Base-by-base conservation (phyloP, 345 rosid genomes). In the Euphorbia lathyris region DNA sequence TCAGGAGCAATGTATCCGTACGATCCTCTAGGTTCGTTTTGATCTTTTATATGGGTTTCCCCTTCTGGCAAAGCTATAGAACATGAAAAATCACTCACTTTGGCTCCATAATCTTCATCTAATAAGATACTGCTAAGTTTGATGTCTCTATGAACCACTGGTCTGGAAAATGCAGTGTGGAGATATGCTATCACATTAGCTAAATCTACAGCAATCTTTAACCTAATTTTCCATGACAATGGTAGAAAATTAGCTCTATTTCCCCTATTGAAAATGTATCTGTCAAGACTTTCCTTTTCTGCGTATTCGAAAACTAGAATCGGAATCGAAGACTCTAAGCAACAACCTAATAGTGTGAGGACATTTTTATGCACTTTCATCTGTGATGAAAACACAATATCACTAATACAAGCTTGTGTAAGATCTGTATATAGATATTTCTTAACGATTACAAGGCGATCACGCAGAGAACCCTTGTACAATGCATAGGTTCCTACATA, bases 101-200 rank as follows among this genome's bases (percentile, higher is more conserved):
- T 74, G 63, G 75, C 43, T 14, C 1, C 25, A 29, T 3, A 22
- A 4, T 63, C 10, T 22, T 67, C 42, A 34, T 57, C 51, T 26
- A 74, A n/a, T 17, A 66, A 17, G n/a, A 74, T 66, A 58, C 10
- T 70, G 0, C 0, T 0, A n/a, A 53, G 23, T 4, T 7, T 34
- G 36, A 74, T 56, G 7, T 29, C 5, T 36, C 66, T 55, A 25
- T 66, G 45, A 20, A 70, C 26, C 13, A 70, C n/a, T 0, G 68
- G 58, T 52, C 40, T 48, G 7, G 65, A 30, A 45, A 73, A 69
- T 43, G 65, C 55, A 22, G 51, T 36, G 48, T 45, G 68, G 22
- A 45, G 38, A 26, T 45, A 64, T 43, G 68, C 53, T 25, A 45
- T 7, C 8, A 34, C 23, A 47, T 26, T 27, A 43, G 55, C 68